A percentile compares a stretch with the other conserved stretches of the same genome.
Evolutionary conservation across 108 stramenopile genomes (phyloP).

Genomic region (Schizochytrium sp.): DNA sequence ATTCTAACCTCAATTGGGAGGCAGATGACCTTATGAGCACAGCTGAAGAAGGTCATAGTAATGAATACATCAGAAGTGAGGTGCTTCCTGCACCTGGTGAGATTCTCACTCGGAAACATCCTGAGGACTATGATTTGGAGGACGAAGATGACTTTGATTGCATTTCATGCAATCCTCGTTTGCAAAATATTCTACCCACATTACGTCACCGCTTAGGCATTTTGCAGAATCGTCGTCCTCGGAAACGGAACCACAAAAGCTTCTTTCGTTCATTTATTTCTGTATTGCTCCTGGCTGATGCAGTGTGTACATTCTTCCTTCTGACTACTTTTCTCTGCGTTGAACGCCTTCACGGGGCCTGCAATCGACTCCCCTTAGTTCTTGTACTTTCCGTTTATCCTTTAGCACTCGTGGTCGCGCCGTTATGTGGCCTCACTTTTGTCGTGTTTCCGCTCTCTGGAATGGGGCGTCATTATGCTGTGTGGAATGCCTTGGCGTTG

Average conservation of each 20-base stretch:
- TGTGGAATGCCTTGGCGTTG: slow-evolving; percentile 50
- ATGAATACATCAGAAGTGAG: background rate
- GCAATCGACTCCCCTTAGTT: background rate
- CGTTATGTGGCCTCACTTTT: slow-evolving; percentile 46
- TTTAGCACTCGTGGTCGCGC: slow-evolving; percentile 48
- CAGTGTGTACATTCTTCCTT: slow-evolving; percentile 37
- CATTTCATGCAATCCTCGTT: background rate
- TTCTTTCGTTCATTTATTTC: slow-evolving; percentile 35
- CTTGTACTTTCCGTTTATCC: slow-evolving; percentile 29
- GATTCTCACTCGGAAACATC: slow-evolving; percentile 18
- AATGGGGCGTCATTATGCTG: slow-evolving; percentile 54
- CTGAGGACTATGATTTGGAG: slow-evolving; percentile 3
- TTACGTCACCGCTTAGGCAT: slow-evolving; percentile 32
- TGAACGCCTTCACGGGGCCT: background rate
- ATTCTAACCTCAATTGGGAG: background rate
- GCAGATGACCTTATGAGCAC: background rate
- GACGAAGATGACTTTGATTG: background rate
- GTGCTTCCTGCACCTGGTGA: background rate
- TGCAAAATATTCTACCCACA: background rate
- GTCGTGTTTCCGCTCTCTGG: slow-evolving; percentile 52
- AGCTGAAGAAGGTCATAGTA: background rate
- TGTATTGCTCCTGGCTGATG: background rate
- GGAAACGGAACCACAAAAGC: background rate
- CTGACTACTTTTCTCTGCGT: slow-evolving; percentile 38
- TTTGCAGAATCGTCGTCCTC: slow-evolving; percentile 8